These are phyloP conservation scores for Podila epicladia DNA, from an alignment of 192 early-diverging fungal genomes.

Conservation along the genomic window DNA sequence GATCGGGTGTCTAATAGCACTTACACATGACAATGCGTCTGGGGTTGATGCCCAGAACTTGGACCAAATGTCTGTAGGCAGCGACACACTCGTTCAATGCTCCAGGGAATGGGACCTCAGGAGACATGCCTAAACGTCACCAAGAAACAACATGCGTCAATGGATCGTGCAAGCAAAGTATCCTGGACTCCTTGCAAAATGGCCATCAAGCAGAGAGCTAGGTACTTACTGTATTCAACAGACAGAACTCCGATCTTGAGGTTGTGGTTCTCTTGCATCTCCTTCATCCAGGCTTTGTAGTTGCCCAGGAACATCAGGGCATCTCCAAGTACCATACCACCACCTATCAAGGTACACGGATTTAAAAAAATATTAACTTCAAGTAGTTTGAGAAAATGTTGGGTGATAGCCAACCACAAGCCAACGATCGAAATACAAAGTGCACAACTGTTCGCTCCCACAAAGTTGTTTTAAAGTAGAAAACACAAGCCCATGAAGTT, in stretches of 20 bases:
- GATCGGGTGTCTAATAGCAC: not conserved
- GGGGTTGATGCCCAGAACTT: conserved; percentile 28
- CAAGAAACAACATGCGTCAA: not conserved
- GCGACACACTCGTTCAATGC: conserved; percentile 50
- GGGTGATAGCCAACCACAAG: no score
- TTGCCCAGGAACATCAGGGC: conserved; percentile 39
- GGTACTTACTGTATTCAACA: conserved; percentile 35
- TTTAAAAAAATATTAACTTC: not conserved
- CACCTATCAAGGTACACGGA: conserved; percentile 13
- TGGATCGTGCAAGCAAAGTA: not conserved
- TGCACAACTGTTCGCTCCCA: no score
- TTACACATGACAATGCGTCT: conserved; percentile 42
- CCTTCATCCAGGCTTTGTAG: conserved; percentile 48
- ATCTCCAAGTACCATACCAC: conserved; percentile 39
- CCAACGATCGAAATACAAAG: no score
- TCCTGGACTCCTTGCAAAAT: not conserved
- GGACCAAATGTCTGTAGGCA: conserved; percentile 47
- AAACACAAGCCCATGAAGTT: not conserved
- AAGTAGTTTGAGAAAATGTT: not conserved
- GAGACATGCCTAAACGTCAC: conserved; percentile 23
- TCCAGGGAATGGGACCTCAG: conserved; percentile 30
- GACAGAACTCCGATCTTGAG: conserved; percentile 37
- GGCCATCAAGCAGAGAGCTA: not conserved
- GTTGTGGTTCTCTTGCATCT: conserved; percentile 30
- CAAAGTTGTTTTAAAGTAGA: conserved; percentile 7